A percentile compares a stretch with the other conserved stretches of the same genome.
Conservation (phyloP, 1,284 basidiomycete species). For the Naganishia cerealis region DNA sequence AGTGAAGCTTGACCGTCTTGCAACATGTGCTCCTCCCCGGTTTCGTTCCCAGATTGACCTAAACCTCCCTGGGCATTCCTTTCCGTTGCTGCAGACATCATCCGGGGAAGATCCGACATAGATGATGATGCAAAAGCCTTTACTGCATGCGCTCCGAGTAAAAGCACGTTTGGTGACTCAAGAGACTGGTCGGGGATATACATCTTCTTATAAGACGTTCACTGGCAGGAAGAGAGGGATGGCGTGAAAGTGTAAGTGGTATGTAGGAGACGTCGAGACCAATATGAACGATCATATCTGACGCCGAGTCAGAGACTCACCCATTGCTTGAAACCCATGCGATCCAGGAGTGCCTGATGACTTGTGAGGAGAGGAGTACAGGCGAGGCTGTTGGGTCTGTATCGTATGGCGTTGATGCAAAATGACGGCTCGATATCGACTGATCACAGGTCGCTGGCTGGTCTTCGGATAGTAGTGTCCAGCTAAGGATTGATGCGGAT, state of each 20-base stretch:
- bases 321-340: neutral
- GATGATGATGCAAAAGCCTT: neutral
- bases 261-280: neutral
- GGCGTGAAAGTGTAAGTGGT: neutral
- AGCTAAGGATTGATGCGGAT: neutral
- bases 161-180: neutral
- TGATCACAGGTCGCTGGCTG: neutral
- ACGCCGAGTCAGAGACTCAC: neutral
- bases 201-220: conserved; percentile 7
- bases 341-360: neutral
- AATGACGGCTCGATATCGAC: neutral
- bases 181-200: neutral
- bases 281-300: neutral
- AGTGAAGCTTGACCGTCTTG: neutral
- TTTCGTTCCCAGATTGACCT: neutral
- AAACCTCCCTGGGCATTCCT: neutral
- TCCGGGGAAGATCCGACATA: neutral
- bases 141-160: neutral
- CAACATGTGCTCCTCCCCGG: neutral
- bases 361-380: neutral
- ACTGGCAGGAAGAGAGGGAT: neutral
- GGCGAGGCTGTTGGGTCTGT: neutral
- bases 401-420: neutral
- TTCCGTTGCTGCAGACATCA: neutral
- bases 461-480: neutral